Evolutionary conservation across 768 basidiomycete species (phyloP).

Genomic region (Lactifluus hygrophoroides): DNA sequence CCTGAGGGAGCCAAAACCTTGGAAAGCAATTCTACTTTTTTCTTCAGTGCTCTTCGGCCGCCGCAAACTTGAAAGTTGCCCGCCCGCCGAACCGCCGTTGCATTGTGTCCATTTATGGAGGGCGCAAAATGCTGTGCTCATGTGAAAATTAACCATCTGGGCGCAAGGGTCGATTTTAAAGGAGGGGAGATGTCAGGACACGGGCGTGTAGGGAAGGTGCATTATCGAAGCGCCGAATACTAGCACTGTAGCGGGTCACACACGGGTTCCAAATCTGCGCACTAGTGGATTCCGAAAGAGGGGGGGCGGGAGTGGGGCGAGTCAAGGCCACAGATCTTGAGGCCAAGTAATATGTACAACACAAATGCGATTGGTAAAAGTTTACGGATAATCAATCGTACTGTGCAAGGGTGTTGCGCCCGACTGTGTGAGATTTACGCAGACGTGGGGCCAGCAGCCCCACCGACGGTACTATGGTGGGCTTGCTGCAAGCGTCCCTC

Average conservation of each 20-base stretch:
- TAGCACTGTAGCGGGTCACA: too few species aligned
- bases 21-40: neutral
- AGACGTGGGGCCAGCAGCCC: neutral
- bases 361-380: neutral
- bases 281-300: neutral
- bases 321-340: neutral
- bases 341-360: neutral
- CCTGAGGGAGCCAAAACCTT: neutral
- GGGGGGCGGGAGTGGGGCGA: neutral
- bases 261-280: neutral
- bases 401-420: too few species aligned
- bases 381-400: neutral
- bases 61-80: neutral
- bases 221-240: too few species aligned
- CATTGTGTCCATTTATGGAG: neutral
- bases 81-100: neutral
- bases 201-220: neutral
- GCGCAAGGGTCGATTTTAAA: neutral
- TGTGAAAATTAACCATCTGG: neutral
- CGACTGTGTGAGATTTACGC: neutral
- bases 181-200: neutral
- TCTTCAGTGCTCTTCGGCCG: neutral
- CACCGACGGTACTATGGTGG: neutral
- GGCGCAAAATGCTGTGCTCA: conserved; percentile 3
- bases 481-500: neutral